phyloP scores from a whole-genome alignment of 768 basidiomycete species.

The Lentinula sp. region DNA sequence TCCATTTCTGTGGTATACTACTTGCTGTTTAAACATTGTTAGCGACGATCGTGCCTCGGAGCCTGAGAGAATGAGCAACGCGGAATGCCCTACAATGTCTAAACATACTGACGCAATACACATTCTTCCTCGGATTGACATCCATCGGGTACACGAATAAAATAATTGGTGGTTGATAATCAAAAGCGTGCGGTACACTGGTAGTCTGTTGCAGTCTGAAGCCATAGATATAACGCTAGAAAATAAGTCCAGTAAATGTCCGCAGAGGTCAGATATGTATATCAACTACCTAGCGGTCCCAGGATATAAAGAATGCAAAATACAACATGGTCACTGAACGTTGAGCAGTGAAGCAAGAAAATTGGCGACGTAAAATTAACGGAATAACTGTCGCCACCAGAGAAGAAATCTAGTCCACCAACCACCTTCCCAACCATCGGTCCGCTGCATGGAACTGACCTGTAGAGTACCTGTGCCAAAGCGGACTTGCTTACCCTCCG shows the following conservation, averaged over 20 bases:
- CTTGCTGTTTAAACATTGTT: background rate
- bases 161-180: background rate
- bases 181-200: background rate
- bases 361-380: slow-evolving; percentile 30
- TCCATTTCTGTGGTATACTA: background rate
- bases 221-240: background rate
- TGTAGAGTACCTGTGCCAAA: slow-evolving; percentile 86
- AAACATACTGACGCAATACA: too few species aligned
- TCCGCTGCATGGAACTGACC: slow-evolving; percentile 56
- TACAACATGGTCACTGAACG: background rate
- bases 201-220: background rate
- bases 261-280: background rate
- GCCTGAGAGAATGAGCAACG: background rate
- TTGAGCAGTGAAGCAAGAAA: background rate
- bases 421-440: slow-evolving; percentile 63
- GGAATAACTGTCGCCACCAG: slow-evolving; percentile 80
- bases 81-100: background rate
- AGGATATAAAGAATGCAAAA: background rate
- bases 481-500: slow-evolving; percentile 51
- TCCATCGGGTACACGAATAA: background rate
- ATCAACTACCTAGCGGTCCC: background rate
- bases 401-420: slow-evolving; percentile 75
- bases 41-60: background rate
- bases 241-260: background rate
- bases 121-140: too few species aligned